Evolutionary conservation across 75 land plant genomes (phyloP).

Genomic region (Chamaecyparis obtusa): DNA sequence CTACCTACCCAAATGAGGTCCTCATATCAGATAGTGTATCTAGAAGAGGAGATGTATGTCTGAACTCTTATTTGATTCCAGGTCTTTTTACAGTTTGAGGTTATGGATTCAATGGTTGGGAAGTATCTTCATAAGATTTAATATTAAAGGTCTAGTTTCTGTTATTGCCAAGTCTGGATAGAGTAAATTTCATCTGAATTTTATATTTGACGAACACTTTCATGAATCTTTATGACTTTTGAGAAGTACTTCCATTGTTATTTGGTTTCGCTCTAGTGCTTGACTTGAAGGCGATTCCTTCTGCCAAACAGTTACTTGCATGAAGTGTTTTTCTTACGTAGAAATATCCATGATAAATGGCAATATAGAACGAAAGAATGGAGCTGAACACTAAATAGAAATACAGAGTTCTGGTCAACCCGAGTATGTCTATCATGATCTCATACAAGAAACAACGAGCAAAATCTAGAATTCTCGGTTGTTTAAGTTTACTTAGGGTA

Average conservation of each 20-base stretch:
- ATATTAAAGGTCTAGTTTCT: not conserved
- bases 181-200: not conserved
- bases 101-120: not conserved
- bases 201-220: not conserved
- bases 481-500: too few species aligned
- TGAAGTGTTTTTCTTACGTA: too few species aligned
- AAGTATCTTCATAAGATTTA: not conserved
- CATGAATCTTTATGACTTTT: not conserved
- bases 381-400: not conserved
- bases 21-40: not conserved
- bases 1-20: not conserved
- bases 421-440: not conserved
- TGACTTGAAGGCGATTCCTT: not conserved
- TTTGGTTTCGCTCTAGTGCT: not conserved
- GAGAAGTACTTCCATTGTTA: not conserved
- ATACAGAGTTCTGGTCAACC: not conserved
- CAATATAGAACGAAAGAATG: not conserved
- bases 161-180: not conserved
- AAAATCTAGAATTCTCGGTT: too few species aligned
- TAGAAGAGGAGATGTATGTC: not conserved
- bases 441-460: not conserved
- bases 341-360: not conserved
- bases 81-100: not conserved
- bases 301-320: not conserved
- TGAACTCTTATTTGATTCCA: not conserved